Base-by-base conservation (phyloP, 2,329 filamentous ascomycete species). In the Fusarium kyushuense region DNA sequence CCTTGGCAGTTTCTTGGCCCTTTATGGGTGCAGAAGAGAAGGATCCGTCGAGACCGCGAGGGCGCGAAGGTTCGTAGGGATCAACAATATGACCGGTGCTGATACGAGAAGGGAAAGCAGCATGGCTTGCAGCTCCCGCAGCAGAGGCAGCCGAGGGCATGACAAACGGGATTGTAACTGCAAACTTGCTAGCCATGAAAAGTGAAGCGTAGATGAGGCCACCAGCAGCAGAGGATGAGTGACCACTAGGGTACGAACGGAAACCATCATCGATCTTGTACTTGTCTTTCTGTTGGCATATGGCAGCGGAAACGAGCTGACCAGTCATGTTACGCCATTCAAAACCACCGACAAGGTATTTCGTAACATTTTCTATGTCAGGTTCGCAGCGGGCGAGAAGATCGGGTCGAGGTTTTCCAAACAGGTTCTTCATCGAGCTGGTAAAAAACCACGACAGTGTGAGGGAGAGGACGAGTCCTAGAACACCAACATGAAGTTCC, bases 401-500 rank as follows among this genome's bases (percentile, higher is more conserved):
- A 79, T 98, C 95, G 6, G 95, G 95, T 9, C 95, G 88, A 30
- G 88, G 88, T 69, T 89, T 87, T 68, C 88, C 88, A 63, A 88
- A 89, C 47, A 89, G 81, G 74, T 90, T 93, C 85, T 97, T 97
- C 84, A 97, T 89, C 51, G 91, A 92, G 72, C 93, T 89, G 1
- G 94, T 95, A 72, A 96, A 89, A 78, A 96, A 89, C 82, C 92
- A 96, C 6, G 91, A 86, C 3, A 87, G 84, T 4, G 90, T 88
- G 12, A 93, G 82, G 4, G 92, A 88, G 19, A 97, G 83, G 1
- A 84, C 92, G 4, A 97, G 84, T 0, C 94, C 94, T 73, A 97
- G 88, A 88, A 91, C 93, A 60, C 92, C 94, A 3, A 89, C 89
- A 76, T 97, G 93, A 77, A 92, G 89, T 78, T 97, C 94, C 94